Evolutionary conservation across 1,139 yeast genomes (phyloP).

Genomic region (Geotrichum cucujoidarum): DNA sequence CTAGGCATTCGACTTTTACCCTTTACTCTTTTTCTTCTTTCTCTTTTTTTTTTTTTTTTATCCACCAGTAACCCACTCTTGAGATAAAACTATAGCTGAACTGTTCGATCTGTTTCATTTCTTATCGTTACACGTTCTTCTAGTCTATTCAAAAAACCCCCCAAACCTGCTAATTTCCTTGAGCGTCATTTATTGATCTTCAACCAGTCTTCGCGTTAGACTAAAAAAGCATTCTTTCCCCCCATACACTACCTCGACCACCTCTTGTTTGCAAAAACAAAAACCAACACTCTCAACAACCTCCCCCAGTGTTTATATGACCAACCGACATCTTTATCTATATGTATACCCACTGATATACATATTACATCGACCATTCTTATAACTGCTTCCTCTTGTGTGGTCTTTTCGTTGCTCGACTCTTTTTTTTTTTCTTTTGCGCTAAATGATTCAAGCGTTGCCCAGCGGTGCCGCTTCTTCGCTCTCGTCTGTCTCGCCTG

Average conservation of each 20-base stretch:
- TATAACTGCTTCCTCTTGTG: constrained; percentile 6
- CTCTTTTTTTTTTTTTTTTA: no score
- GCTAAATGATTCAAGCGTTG: background rate
- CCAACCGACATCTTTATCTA: constrained; percentile 15
- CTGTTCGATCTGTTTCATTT: constrained; percentile 18
- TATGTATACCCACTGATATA: constrained; percentile 19
- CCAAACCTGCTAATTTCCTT: background rate
- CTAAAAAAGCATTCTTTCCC: background rate
- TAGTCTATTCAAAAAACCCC: no score
- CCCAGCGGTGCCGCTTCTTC: constrained; percentile 1
- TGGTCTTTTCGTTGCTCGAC: background rate
- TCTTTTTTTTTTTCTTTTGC: no score
- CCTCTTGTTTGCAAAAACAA: constrained; percentile 6
- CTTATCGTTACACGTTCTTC: constrained; percentile 13
- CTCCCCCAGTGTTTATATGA: constrained; percentile 15
- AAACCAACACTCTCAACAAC: background rate
- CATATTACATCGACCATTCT: constrained; percentile 19
- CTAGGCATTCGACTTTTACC: background rate
- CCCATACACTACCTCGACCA: background rate
- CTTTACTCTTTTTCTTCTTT: background rate
- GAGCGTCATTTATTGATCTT: constrained; percentile 14
- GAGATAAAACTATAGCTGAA: no score
- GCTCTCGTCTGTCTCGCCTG: background rate
- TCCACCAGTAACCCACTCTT: no score
- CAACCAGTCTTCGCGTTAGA: constrained; percentile 5